Conservation (phyloP, 2,329 filamentous ascomycete genomes). For the Cytospora chrysosperma region DNA sequence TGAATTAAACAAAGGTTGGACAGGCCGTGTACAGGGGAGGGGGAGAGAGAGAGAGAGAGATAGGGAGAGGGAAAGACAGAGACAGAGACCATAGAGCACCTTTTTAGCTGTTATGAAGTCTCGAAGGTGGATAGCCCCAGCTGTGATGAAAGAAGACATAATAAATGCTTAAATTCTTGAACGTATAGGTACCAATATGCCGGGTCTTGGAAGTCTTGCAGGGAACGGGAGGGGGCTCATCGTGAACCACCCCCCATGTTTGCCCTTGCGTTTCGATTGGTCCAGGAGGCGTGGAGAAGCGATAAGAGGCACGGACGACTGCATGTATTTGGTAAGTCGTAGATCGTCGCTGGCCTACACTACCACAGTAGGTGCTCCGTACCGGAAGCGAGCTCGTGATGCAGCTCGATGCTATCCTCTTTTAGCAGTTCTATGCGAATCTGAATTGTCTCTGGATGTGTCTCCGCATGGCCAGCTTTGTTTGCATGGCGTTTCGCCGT, state of each 20-base stretch:
- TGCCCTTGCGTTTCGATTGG: conserved; percentile 18
- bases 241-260: background rate
- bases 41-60: too few relatives aligned
- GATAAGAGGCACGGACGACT: conserved; percentile 17
- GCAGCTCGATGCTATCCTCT: background rate
- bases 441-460: background rate
- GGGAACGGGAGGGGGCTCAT: conserved; percentile 1
- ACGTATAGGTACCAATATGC: conserved; percentile 4
- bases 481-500: background rate
- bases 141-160: background rate
- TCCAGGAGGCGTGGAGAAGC: background rate
- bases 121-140: background rate
- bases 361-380: too few relatives aligned
- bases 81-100: background rate
- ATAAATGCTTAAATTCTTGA: background rate
- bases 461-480: too few relatives aligned
- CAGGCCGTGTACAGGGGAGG: background rate
- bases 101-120: background rate
- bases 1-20: background rate
- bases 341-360: background rate
- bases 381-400: background rate
- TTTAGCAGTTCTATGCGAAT: background rate
- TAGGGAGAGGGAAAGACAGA: background rate
- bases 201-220: conserved; percentile 8
- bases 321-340: conserved; percentile 7